Conservation (phyloP, 2,329 filamentous ascomycete genomes). For the Pseudocercospora cruenta region DNA sequence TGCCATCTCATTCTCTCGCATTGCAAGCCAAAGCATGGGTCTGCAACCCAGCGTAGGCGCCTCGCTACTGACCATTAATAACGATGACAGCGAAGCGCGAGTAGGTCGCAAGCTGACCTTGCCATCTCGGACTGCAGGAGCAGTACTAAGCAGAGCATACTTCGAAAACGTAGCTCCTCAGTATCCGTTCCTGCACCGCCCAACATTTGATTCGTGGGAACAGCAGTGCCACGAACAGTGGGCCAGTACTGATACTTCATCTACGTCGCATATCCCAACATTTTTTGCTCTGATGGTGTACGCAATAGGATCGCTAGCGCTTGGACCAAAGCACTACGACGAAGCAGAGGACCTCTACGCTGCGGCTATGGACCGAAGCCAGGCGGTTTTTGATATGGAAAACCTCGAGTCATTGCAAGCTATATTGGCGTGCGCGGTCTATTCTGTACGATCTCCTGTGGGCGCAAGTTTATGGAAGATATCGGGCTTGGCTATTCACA, state of each 20-base stretch:
- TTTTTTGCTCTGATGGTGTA: conserved; percentile 30
- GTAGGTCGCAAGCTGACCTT: neutral
- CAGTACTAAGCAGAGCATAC: conserved; percentile 38
- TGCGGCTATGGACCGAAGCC: conserved; percentile 24
- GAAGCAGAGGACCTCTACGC: conserved; percentile 27
- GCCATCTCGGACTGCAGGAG: neutral
- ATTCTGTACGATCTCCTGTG: conserved; percentile 33
- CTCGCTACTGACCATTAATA: neutral
- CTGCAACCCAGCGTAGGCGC: conserved; percentile 10
- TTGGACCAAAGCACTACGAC: conserved; percentile 21
- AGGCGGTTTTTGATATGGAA: conserved; percentile 31
- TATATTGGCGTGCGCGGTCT: conserved; percentile 35
- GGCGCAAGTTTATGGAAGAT: conserved; percentile 40
- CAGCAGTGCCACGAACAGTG: conserved; percentile 25
- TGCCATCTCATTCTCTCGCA: conserved; percentile 39
- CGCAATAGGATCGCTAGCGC: conserved; percentile 31
- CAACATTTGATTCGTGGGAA: conserved; percentile 42
- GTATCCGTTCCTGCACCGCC: conserved; percentile 45
- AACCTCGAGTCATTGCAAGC: conserved; percentile 33
- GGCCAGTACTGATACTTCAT: conserved; percentile 13
- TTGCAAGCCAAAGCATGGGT: conserved; percentile 35
- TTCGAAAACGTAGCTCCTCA: conserved; percentile 46
- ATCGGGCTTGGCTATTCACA: conserved; percentile 41
- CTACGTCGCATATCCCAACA: neutral
- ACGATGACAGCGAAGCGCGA: neutral